Evolutionary conservation across 345 rosid species (phyloP).

Genomic region (Gossypium raimondii): DNA sequence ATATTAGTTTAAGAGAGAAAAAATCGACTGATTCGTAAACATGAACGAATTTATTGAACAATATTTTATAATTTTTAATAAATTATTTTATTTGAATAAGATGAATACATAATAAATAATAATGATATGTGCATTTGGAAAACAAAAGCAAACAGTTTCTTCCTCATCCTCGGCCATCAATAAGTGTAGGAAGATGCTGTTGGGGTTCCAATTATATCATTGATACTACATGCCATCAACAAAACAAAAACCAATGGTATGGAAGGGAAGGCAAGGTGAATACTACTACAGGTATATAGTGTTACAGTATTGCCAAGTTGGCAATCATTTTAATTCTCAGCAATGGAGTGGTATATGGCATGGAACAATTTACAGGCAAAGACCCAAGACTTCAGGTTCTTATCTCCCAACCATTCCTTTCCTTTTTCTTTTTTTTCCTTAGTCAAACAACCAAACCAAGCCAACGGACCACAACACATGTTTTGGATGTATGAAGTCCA

Average conservation of each 20-base stretch:
- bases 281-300: neutral
- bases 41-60: no score
- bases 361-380: conserved; percentile 14
- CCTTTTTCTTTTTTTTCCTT: neutral
- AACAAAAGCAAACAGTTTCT: no score
- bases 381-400: conserved; percentile 6
- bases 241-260: neutral
- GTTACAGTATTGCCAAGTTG: neutral
- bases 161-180: neutral
- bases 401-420: conserved; percentile 5
- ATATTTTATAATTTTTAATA: no score
- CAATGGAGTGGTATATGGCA: neutral
- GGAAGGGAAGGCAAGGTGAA: neutral
- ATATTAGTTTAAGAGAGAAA: no score
- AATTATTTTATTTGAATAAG: no score
- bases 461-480: conserved; percentile 8
- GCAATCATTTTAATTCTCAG: neutral
- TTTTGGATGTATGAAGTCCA: neutral
- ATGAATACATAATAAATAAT: no score
- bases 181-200: neutral
- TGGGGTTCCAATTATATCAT: neutral
- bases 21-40: no score
- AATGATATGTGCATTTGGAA: no score
- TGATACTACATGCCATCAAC: neutral
- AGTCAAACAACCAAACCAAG: conserved; percentile 1